phyloP scores from a whole-genome alignment of 2,329 filamentous ascomycete genomes.

The Fusarium bactridioides region DNA sequence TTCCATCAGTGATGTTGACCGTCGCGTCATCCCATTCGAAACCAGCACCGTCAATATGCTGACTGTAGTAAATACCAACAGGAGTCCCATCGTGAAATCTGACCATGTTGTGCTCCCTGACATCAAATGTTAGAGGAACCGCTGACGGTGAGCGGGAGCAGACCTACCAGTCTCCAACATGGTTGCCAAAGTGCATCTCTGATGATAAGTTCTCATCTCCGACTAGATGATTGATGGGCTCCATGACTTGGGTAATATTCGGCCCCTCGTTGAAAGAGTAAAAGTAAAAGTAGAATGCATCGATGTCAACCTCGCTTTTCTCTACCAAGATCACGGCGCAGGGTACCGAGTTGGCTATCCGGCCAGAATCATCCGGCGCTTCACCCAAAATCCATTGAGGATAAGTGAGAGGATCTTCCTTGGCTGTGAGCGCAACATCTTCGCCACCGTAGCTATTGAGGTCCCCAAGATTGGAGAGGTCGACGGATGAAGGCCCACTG shows the following conservation, averaged over 20 bases:
- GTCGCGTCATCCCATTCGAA: slow-evolving; percentile 42
- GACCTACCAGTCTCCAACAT: slow-evolving; percentile 43
- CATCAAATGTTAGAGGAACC: background rate
- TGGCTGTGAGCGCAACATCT: slow-evolving; percentile 36
- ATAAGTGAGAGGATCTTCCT: slow-evolving; percentile 39
- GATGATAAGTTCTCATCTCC: background rate
- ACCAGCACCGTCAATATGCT: slow-evolving; percentile 38
- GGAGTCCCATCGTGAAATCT: slow-evolving; percentile 41
- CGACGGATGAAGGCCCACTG: slow-evolving; percentile 27
- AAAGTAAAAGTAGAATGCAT: slow-evolving; percentile 48
- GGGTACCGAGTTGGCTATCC: slow-evolving; percentile 39
- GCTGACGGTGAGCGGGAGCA: too few relatives aligned
- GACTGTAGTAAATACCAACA: slow-evolving; percentile 42
- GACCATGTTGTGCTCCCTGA: slow-evolving; percentile 41
- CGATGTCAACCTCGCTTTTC: slow-evolving; percentile 38
- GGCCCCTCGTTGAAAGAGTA: slow-evolving; percentile 46
- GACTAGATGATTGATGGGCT: slow-evolving; percentile 39
- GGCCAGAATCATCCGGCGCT: slow-evolving; percentile 31
- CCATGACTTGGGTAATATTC: slow-evolving; percentile 45
- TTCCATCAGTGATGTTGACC: slow-evolving; percentile 36
- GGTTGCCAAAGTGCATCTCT: slow-evolving; percentile 44
- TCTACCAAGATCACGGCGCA: slow-evolving; percentile 45
- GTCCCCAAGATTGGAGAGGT: slow-evolving; percentile 43
- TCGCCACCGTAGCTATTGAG: slow-evolving; percentile 34
- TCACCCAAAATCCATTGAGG: slow-evolving; percentile 43